These are phyloP conservation scores for Globisporangium solare DNA, from an alignment of 352 stramenopile genomes.

Conservation along the genomic window DNA sequence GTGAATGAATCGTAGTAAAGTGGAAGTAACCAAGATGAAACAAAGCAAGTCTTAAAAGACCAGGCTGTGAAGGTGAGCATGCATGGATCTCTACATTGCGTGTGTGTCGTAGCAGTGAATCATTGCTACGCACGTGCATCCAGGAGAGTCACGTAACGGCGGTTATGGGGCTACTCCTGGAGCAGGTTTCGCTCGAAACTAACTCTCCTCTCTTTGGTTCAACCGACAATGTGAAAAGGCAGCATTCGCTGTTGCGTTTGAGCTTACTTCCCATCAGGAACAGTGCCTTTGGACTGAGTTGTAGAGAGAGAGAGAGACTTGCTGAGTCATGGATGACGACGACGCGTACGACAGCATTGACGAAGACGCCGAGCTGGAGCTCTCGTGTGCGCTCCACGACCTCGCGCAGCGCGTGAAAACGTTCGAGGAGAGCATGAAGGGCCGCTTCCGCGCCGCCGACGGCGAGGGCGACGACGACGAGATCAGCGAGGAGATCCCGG, in stretches of 20 bases:
- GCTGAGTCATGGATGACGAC: constrained; percentile 20
- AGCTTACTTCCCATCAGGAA: too few relatives aligned
- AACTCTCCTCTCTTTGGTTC: neutral
- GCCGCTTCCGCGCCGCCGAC: constrained; percentile 27
- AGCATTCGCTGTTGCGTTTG: too few relatives aligned
- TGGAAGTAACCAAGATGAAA: neutral
- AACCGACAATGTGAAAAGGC: too few relatives aligned
- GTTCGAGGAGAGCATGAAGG: constrained; percentile 72
- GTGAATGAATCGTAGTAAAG: too few relatives aligned
- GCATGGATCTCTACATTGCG: too few relatives aligned
- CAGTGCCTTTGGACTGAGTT: neutral
- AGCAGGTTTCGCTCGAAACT: too few relatives aligned
- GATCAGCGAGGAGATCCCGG: constrained; percentile 62
- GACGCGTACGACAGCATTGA: constrained; percentile 59
- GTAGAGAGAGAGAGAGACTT: neutral
- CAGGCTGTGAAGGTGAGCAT: too few relatives aligned
- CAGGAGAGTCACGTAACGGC: too few relatives aligned
- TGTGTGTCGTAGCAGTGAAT: too few relatives aligned
- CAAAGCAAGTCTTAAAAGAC: neutral
- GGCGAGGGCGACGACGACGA: constrained; percentile 42
- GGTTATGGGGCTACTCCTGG: too few relatives aligned
- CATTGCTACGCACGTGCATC: constrained; percentile 1
- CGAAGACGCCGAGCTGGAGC: constrained; percentile 70
- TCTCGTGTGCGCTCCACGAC: constrained; percentile 72
- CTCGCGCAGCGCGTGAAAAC: constrained; percentile 55